A percentile compares a stretch with the other conserved stretches of the same genome.
Conservation (phyloP, 768 basidiomycete species). For the Lactifluus volemus region DNA sequence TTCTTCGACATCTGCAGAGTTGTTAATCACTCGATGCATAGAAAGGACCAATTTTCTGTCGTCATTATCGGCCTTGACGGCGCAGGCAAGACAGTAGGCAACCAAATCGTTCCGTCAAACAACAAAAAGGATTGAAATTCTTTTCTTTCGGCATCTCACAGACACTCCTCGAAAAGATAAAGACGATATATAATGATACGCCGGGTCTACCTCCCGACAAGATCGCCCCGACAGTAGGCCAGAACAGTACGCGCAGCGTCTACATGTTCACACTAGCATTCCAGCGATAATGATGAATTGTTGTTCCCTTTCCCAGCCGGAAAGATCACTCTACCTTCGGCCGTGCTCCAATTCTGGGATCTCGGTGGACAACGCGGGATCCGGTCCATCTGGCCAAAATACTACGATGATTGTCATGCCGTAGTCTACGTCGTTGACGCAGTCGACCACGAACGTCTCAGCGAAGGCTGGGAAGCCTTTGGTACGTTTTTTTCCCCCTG, state of each 20-base stretch:
- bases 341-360: constrained; percentile 95
- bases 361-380: constrained; percentile 93
- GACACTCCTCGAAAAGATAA: constrained; percentile 90
- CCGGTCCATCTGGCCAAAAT: constrained; percentile 86
- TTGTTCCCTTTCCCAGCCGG: constrained; percentile 50
- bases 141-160: constrained; percentile 24
- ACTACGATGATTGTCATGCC: constrained; percentile 96
- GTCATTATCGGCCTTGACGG: constrained; percentile 92
- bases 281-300: no score
- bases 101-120: background rate
- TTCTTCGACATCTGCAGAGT: no score
- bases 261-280: no score
- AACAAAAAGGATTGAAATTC: no score
- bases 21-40: constrained; percentile 21
- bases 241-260: constrained; percentile 67
- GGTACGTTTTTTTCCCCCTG: constrained; percentile 43
- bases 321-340: constrained; percentile 86
- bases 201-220: constrained; percentile 88
- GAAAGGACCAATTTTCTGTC: constrained; percentile 87
- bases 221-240: constrained; percentile 94
- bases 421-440: constrained; percentile 95
- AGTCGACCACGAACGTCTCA: constrained; percentile 76
- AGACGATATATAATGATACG: constrained; percentile 80
- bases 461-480: constrained; percentile 96
- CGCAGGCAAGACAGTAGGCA: constrained; percentile 78